Conservation (phyloP, 805 yeast species). For the Cyberlindnera saturnus region DNA sequence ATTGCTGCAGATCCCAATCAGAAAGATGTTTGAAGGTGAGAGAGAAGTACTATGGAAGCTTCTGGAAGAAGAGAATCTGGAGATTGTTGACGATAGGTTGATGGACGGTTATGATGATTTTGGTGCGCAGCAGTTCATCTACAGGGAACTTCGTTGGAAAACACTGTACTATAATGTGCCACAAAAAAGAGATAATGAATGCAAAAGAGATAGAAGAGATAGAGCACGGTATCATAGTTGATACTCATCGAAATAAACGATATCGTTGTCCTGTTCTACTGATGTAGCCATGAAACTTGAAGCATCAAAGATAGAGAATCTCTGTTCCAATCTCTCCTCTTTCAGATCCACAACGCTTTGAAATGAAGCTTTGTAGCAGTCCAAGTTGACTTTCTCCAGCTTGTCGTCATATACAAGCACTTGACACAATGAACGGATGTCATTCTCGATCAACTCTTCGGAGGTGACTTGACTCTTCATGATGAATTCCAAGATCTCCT, state of each 20-base stretch:
- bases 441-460: slow-evolving; percentile 68
- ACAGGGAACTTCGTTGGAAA: slow-evolving; percentile 27
- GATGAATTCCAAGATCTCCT: slow-evolving; percentile 71
- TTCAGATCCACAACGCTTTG: slow-evolving; percentile 70
- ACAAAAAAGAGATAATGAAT: too few relatives aligned
- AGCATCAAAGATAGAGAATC: slow-evolving; percentile 36
- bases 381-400: slow-evolving; percentile 57
- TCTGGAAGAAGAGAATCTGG: slow-evolving; percentile 30
- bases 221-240: slow-evolving; percentile 21
- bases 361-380: slow-evolving; percentile 77
- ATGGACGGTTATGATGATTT: slow-evolving; percentile 76
- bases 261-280: slow-evolving; percentile 29
- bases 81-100: slow-evolving; percentile 26
- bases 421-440: slow-evolving; percentile 79
- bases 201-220: slow-evolving; percentile 30
- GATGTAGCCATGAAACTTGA: slow-evolving; percentile 34
- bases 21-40: slow-evolving; percentile 61
- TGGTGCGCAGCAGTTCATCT: slow-evolving; percentile 60
- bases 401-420: slow-evolving; percentile 85
- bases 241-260: slow-evolving; percentile 46
- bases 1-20: slow-evolving; percentile 68
- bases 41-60: slow-evolving; percentile 55
- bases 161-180: too few relatives aligned
- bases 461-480: slow-evolving; percentile 66
- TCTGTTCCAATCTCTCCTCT: slow-evolving; percentile 23